These are phyloP conservation scores for Suillus spraguei DNA, from an alignment of 768 basidiomycete species.

Conservation along the genomic window DNA sequence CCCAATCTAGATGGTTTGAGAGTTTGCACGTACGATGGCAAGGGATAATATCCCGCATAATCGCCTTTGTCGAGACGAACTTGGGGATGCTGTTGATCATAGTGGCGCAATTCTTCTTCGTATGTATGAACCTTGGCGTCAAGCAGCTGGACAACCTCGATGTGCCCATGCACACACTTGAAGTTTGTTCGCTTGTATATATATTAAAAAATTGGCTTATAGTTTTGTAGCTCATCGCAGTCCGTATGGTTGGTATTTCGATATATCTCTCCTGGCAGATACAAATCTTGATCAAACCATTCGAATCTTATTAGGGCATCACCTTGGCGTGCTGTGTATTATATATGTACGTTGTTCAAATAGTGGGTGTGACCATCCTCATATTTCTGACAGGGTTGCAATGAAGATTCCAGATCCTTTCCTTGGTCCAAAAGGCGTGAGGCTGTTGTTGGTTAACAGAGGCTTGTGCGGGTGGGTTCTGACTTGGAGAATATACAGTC, in stretches of 20 bases:
- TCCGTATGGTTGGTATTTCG: conserved; percentile 53
- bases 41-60: background rate
- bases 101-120: conserved; percentile 58
- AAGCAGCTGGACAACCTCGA: conserved; percentile 62
- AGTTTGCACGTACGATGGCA: background rate
- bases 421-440: conserved; percentile 69
- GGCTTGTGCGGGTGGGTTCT: conserved; percentile 62
- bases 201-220: background rate
- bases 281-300: conserved; percentile 3
- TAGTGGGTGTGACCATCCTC: background rate
- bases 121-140: conserved; percentile 62
- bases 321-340: conserved; percentile 53
- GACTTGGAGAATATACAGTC: background rate
- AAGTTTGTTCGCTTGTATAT: conserved; percentile 40
- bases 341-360: conserved; percentile 45
- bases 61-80: conserved; percentile 39
- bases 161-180: conserved; percentile 56
- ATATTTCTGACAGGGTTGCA: conserved; percentile 32
- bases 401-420: conserved; percentile 56
- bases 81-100: conserved; percentile 62
- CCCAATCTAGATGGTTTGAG: background rate
- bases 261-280: background rate
- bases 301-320: conserved; percentile 39
- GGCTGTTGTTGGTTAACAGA: conserved; percentile 55
- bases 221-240: conserved; percentile 46